phyloP scores from a whole-genome alignment of 352 stramenopile species.

The Phytopythium litorale region DNA sequence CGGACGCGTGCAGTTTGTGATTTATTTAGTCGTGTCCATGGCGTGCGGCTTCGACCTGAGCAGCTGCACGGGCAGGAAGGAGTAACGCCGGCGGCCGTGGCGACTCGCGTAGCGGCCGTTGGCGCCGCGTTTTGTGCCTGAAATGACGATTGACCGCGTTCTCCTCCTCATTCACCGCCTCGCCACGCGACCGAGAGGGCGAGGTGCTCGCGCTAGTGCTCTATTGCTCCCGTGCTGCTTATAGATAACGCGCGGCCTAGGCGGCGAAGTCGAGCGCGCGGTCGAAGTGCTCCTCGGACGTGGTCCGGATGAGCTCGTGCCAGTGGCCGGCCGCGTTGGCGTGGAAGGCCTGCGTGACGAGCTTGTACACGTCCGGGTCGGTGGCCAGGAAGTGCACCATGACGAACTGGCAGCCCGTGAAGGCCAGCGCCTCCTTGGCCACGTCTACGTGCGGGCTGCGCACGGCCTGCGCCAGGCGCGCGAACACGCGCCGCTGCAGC shows the following conservation, averaged over 20 bases:
- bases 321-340: constrained; percentile 58
- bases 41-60: constrained; percentile 85
- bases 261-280: constrained; percentile 67
- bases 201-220: background rate
- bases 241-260: constrained; percentile 8
- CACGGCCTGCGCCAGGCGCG: constrained; percentile 49
- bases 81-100: constrained; percentile 1
- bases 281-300: constrained; percentile 72
- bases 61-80: constrained; percentile 59
- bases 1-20: constrained; percentile 44
- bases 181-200: background rate
- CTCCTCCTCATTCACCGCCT: background rate
- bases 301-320: constrained; percentile 64
- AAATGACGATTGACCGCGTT: background rate
- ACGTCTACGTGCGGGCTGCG: constrained; percentile 63
- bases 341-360: constrained; percentile 63
- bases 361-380: constrained; percentile 61
- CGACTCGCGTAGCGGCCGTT: background rate
- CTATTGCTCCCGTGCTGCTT: constrained; percentile 1
- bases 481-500: constrained; percentile 54
- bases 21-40: constrained; percentile 87
- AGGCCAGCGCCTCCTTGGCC: constrained; percentile 77
- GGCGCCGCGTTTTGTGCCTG: background rate
- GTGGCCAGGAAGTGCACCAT: constrained; percentile 70
- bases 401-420: constrained; percentile 78